Conservation (phyloP, 139 green algal genomes). For the Chlorella ohadii region DNA sequence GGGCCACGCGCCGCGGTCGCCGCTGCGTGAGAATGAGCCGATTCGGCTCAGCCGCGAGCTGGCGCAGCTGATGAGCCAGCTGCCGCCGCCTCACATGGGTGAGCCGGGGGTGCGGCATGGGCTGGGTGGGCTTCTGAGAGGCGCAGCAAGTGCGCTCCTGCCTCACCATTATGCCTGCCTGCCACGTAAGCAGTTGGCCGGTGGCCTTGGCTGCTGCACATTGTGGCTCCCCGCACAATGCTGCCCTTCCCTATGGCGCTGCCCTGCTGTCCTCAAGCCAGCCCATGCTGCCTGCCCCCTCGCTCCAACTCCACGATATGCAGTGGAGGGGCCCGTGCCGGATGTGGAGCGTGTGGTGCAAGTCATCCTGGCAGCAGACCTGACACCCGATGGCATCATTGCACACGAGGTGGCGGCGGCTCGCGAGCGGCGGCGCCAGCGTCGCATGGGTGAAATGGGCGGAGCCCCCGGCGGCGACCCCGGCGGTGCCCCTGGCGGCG, state of each 20-base stretch:
- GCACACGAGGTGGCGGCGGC: conserved; percentile 30
- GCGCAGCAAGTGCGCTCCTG: not conserved
- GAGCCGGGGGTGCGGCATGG: not conserved
- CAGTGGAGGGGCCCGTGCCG: conserved; percentile 41
- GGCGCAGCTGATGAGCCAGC: conserved; percentile 55
- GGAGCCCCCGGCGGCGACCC: not conserved
- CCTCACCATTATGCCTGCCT: too few relatives aligned
- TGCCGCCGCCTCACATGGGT: conserved; percentile 52
- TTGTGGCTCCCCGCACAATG: too few relatives aligned
- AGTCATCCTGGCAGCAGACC: conserved; percentile 48
- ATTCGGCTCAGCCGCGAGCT: conserved; percentile 61
- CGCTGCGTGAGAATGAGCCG: not conserved
- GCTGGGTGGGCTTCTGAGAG: not conserved
- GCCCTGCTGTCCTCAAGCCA: not conserved
- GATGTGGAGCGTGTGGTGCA: conserved; percentile 53
- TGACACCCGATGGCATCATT: conserved; percentile 43
- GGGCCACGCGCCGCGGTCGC: not conserved
- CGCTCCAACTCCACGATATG: not conserved
- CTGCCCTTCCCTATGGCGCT: not conserved
- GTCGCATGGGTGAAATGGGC: conserved; percentile 1
- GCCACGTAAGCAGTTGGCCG: too few relatives aligned
- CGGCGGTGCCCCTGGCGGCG: not conserved
- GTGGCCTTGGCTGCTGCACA: too few relatives aligned
- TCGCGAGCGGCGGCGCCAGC: conserved; percentile 32
- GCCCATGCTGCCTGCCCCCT: not conserved